Evolutionary conservation across 2,329 filamentous ascomycete genomes (phyloP).

Genomic region (Xylaria sp.): DNA sequence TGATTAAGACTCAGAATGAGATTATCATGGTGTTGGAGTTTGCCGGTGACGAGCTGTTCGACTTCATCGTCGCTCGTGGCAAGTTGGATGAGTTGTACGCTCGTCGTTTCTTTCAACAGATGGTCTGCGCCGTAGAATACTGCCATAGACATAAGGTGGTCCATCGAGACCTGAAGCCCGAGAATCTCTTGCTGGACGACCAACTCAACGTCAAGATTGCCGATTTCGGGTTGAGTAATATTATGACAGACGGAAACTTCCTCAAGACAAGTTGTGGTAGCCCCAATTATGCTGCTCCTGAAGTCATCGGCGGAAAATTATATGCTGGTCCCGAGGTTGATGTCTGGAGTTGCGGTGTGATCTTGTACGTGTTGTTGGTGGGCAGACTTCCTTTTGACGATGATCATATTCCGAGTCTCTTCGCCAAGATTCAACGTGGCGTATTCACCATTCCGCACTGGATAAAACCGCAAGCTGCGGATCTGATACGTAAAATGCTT

Average conservation of each 20-base stretch:
- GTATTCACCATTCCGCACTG: conserved; percentile 93
- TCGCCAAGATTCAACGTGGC: conserved; percentile 96
- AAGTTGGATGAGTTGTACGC: conserved; percentile 91
- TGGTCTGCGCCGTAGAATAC: conserved; percentile 98
- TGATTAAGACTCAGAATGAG: conserved; percentile 92
- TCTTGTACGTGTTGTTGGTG: conserved; percentile 83
- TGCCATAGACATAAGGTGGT: conserved; percentile 99
- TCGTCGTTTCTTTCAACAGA: conserved; percentile 99
- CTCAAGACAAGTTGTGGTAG: conserved; percentile 98
- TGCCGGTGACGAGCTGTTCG: conserved; percentile 94
- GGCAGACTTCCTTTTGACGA: conserved; percentile 94
- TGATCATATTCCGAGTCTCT: conserved; percentile 95
- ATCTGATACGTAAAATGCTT: conserved; percentile 90
- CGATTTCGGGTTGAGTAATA: conserved; percentile 98
- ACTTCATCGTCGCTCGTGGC: conserved; percentile 96
- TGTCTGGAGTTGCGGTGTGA: conserved; percentile 97
- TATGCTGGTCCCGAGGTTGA: conserved; percentile 98
- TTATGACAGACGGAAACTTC: conserved; percentile 99
- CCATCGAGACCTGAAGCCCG: conserved; percentile 95
- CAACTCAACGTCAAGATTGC: conserved; percentile 99
- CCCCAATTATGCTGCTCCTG: conserved; percentile 96
- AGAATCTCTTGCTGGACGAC: conserved; percentile 94
- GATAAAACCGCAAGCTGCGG: conserved; percentile 84
- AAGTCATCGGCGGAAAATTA: conserved; percentile 96
- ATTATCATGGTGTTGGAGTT: conserved; percentile 99